Base-by-base conservation (phyloP, 2,329 filamentous ascomycete genomes). In the Acephala macrosclerotiorum region DNA sequence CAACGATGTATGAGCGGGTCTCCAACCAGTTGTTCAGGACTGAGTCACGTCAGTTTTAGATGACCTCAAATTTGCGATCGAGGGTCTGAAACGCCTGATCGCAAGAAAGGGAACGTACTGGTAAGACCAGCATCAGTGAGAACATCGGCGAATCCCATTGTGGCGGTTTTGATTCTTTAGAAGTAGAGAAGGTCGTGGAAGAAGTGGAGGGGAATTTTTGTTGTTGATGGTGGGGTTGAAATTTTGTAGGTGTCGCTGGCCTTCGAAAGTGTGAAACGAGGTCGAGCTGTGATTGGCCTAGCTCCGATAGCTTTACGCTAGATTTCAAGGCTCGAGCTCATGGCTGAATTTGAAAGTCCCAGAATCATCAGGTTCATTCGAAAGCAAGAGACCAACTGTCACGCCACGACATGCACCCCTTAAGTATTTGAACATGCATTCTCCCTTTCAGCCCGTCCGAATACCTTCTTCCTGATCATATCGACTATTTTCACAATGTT, bases 1-100 rank as follows among this genome's bases (percentile, higher is more conserved):
- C 92, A 82, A 90, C 83, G 77, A 95, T 89, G 85, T 95, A 95
- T 82, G 89, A 92, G 78, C 90, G 88, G 77, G 89, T 92, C 79
- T 84, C 85, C 78, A 91, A 83, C 88, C 88, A 92, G 83, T 81
- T 86, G 84, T 93, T 89, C 75, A 92, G 87, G 76, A 89, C 87
- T 89, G 78, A 76, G 69, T 74, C 75, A 75, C 71, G 70, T 78
- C 72, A 77, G 72, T 70, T 67, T 66, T 40, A 35, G 29, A 33
- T 22, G 26, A n/a, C 49, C 57, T 49, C 53, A 63, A 61, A 67
- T 51, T 70, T 55, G 63, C 62, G 65, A 63, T 60, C 58, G 63
- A 62, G 51, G 51, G 57, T 22, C 33, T 25, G 29, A 35, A 3
- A 29, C 47, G 57, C 26, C 64, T 20, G 59, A 64, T 26, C 49